phyloP scores from a whole-genome alignment of 306 rosid species.

The Cucurbita argyrosperma region DNA sequence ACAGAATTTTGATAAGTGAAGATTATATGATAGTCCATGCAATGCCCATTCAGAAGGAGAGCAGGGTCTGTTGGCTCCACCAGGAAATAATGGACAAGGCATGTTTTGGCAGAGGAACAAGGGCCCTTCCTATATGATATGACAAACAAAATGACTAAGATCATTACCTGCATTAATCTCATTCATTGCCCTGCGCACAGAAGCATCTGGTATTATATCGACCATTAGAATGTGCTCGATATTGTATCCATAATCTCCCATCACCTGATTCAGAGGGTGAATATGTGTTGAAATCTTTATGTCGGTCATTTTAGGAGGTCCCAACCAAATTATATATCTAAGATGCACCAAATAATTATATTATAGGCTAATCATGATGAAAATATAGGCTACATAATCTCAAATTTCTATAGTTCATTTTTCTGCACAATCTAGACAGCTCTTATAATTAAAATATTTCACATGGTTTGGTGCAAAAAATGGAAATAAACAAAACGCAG shows the following conservation, averaged over 20 bases:
- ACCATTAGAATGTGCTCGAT: slow-evolving; percentile 94
- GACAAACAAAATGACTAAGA: slow-evolving; percentile 1
- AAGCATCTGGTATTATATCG: slow-evolving; percentile 72
- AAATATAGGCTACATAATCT: not conserved
- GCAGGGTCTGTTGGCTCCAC: not conserved
- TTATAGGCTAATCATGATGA: not conserved
- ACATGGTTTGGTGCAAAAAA: not conserved
- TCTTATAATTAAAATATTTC: not conserved
- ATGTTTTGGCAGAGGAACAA: not conserved
- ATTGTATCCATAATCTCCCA: slow-evolving; percentile 74
- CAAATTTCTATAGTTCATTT: not conserved
- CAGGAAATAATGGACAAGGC: not conserved
- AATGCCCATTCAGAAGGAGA: not conserved
- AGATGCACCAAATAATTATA: not conserved
- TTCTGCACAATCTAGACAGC: not conserved
- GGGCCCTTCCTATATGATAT: not conserved
- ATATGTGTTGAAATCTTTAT: not conserved
- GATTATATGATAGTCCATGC: not conserved
- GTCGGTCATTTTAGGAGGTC: not conserved
- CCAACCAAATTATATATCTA: not conserved
- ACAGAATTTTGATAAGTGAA: not conserved
- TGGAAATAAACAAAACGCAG: not conserved
- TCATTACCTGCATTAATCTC: slow-evolving; percentile 89
- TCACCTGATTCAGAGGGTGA: slow-evolving; percentile 42
- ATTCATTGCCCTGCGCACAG: slow-evolving; percentile 87